A percentile compares a stretch with the other conserved stretches of the same genome.
Evolutionary conservation across 2,329 filamentous ascomycete species (phyloP).

Genomic region (Fusarium nisikadoi): DNA sequence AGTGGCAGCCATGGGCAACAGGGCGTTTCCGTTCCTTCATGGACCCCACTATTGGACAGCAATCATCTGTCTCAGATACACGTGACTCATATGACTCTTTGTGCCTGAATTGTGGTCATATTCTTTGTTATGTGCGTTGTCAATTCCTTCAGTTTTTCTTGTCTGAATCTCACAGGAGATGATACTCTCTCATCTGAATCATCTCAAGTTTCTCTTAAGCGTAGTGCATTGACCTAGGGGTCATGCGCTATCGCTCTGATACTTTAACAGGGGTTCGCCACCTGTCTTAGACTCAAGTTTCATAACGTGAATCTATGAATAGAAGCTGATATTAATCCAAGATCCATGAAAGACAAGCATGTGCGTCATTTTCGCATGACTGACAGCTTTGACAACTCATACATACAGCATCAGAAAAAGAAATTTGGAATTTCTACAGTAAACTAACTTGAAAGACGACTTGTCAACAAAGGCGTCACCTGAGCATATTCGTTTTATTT

Average conservation of each 20-base stretch:
- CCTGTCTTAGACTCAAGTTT: constrained; percentile 27
- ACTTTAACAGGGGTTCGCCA: constrained; percentile 20
- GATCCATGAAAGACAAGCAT: constrained; percentile 6
- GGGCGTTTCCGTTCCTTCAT: constrained; percentile 27
- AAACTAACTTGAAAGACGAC: background rate
- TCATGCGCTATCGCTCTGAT: constrained; percentile 1
- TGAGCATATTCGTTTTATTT: constrained; percentile 9
- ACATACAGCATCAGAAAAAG: background rate
- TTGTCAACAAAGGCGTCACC: constrained; percentile 1
- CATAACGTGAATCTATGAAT: constrained; percentile 19
- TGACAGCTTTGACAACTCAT: background rate
- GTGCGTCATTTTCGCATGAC: constrained; percentile 1
- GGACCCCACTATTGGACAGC: constrained; percentile 41
- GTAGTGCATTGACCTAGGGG: constrained; percentile 16
- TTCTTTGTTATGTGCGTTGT: constrained; percentile 14
- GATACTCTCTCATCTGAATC: background rate
- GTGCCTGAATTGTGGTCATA: constrained; percentile 20
- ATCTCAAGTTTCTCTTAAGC: background rate
- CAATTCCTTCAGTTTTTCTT: background rate
- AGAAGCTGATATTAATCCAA: constrained; percentile 3
- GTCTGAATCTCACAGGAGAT: background rate
- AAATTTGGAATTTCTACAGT: background rate
- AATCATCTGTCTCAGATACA: constrained; percentile 30
- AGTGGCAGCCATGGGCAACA: constrained; percentile 50
- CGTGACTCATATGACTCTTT: constrained; percentile 36